Conservation (phyloP, 768 basidiomycete species). For the Russula griseocarnosa region DNA sequence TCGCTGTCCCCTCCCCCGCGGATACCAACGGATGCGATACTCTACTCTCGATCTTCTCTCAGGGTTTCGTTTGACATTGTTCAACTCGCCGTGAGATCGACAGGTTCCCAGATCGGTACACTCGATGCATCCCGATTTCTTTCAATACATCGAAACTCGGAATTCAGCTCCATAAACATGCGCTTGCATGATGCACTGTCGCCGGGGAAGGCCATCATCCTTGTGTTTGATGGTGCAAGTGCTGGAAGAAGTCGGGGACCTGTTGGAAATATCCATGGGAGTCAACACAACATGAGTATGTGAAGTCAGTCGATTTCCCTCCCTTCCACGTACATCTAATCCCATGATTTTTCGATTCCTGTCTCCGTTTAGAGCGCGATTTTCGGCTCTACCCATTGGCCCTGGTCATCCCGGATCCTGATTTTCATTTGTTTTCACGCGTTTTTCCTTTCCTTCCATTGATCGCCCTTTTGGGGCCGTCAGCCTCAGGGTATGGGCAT, state of each 20-base stretch:
- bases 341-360: background rate
- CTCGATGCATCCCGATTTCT: constrained; percentile 7
- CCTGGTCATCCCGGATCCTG: background rate
- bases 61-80: constrained; percentile 83
- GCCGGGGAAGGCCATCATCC: constrained; percentile 41
- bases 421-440: background rate
- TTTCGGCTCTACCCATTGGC: background rate
- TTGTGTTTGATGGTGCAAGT: constrained; percentile 37
- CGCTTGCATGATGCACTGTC: constrained; percentile 59
- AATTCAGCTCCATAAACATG: constrained; percentile 76
- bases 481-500: constrained; percentile 9
- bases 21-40: background rate
- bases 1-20: constrained; percentile 33
- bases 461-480: background rate
- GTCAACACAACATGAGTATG: constrained; percentile 33
- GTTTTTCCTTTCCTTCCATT: background rate
- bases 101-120: constrained; percentile 74
- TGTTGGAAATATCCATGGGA: constrained; percentile 31
- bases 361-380: background rate
- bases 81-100: constrained; percentile 75
- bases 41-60: constrained; percentile 57
- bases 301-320: background rate
- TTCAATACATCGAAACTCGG: constrained; percentile 1
- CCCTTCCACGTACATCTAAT: constrained; percentile 1
- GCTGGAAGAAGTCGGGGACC: background rate